Conservation (phyloP, 2,329 filamentous ascomycete genomes). For the Pseudohalonectria lignicola region DNA sequence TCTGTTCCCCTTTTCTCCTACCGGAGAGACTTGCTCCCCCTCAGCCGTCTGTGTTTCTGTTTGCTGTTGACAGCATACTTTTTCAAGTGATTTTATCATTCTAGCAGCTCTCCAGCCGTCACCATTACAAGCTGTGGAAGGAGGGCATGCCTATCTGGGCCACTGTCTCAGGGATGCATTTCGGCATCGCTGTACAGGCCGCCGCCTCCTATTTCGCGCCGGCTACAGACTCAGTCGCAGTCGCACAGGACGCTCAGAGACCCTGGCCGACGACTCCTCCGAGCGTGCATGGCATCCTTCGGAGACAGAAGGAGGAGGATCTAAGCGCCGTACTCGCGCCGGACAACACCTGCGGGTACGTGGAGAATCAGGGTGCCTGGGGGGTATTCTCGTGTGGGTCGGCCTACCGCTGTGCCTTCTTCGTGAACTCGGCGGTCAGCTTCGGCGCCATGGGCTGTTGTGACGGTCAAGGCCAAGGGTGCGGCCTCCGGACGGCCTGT, state of each 20-base stretch:
- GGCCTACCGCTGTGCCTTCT: constrained; percentile 25
- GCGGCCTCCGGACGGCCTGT: constrained; percentile 24
- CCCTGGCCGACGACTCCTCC: constrained; percentile 31
- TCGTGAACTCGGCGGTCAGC: constrained; percentile 16
- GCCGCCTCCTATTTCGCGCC: constrained; percentile 7
- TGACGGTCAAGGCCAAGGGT: constrained; percentile 13
- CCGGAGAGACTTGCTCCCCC: too few relatives aligned
- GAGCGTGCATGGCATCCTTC: constrained; percentile 19
- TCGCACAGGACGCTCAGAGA: constrained; percentile 20
- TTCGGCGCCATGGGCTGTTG: constrained; percentile 33
- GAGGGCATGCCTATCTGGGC: too few relatives aligned
- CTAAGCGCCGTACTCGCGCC: constrained; percentile 30
- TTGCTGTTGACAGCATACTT: too few relatives aligned
- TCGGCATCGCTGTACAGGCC: not conserved
- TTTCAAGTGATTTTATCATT: not conserved
- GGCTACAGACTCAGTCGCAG: constrained; percentile 21
- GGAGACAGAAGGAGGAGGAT: constrained; percentile 15
- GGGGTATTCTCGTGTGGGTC: not conserved
- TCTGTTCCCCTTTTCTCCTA: too few relatives aligned
- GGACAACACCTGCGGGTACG: constrained; percentile 39
- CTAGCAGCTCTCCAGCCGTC: not conserved
- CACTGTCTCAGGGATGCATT: too few relatives aligned
- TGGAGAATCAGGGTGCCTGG: not conserved
- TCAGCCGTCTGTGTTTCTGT: too few relatives aligned
- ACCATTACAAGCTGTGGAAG: not conserved